Evolutionary conservation across 768 basidiomycete species (phyloP).

Genomic region (Hydnomerulius pinastri): DNA sequence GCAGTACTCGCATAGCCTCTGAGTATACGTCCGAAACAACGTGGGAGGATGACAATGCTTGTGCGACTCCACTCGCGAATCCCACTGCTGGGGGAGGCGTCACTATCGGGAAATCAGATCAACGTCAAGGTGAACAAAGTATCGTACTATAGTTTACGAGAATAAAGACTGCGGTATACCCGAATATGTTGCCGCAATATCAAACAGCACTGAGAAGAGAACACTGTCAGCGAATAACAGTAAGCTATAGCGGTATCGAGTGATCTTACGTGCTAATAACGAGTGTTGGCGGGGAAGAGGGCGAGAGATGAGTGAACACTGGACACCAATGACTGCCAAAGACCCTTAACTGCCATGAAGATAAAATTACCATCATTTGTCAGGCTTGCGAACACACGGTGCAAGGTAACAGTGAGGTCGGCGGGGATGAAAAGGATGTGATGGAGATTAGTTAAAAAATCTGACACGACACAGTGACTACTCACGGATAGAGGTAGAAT

Average conservation of each 20-base stretch:
- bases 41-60: too few species aligned
- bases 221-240: background rate
- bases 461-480: slow-evolving; percentile 6
- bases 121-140: too few species aligned
- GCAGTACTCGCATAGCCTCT: too few species aligned
- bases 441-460: background rate
- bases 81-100: too few species aligned
- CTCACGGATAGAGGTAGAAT: slow-evolving; percentile 88
- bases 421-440: slow-evolving; percentile 79
- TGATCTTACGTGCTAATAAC: slow-evolving; percentile 76
- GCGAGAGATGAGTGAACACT: slow-evolving; percentile 6
- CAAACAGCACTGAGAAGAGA: slow-evolving; percentile 66
- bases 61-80: too few species aligned
- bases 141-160: slow-evolving; percentile 81
- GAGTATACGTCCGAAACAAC: too few species aligned
- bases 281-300: slow-evolving; percentile 47
- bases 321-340: slow-evolving; percentile 6
- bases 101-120: too few species aligned
- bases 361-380: slow-evolving; percentile 71
- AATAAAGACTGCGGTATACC: slow-evolving; percentile 89
- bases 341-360: slow-evolving; percentile 73
- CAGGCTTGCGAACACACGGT: slow-evolving; percentile 70
- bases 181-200: slow-evolving; percentile 86
- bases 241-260: background rate
- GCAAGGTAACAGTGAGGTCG: slow-evolving; percentile 78